A percentile compares a stretch with the other conserved stretches of the same genome.
phyloP scores from a whole-genome alignment of 345 rosid genomes.

The Microthlaspi erraticum region DNA sequence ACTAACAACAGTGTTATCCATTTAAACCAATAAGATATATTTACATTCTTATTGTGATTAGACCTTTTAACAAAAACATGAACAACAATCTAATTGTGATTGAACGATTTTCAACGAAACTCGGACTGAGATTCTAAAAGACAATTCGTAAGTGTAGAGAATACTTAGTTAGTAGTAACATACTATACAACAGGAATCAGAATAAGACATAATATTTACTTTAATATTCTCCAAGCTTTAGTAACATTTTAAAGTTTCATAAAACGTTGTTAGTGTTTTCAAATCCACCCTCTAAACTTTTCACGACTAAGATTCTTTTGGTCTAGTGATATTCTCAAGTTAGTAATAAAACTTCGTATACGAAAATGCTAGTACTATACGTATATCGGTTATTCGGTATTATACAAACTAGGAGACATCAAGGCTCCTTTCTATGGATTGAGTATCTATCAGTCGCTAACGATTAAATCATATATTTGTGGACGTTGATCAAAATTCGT shows the following conservation, averaged over 20 bases:
- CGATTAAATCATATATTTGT: slow-evolving; percentile 35
- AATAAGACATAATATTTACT: slow-evolving; percentile 1
- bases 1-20: neutral
- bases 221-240: neutral
- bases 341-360: slow-evolving; percentile 4
- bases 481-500: slow-evolving; percentile 13
- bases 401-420: slow-evolving; percentile 35
- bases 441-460: slow-evolving; percentile 34
- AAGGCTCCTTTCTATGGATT: slow-evolving; percentile 30
- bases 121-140: neutral
- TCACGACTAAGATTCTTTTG: slow-evolving; percentile 12
- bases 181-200: slow-evolving; percentile 7
- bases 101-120: slow-evolving; percentile 7
- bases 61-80: too few relatives aligned
- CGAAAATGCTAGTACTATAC: slow-evolving; percentile 8
- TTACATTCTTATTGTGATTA: too few relatives aligned
- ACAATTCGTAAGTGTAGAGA: neutral
- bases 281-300: slow-evolving; percentile 7
- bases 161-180: neutral
- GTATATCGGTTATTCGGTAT: slow-evolving; percentile 9
- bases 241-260: neutral
- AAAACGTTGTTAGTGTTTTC: slow-evolving; percentile 13
- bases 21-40: neutral
- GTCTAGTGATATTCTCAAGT: slow-evolving; percentile 12
- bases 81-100: slow-evolving; percentile 8